These are phyloP conservation scores for Rhinocladiella similis DNA, from an alignment of 2,329 filamentous ascomycete species.

Conservation along the genomic window DNA sequence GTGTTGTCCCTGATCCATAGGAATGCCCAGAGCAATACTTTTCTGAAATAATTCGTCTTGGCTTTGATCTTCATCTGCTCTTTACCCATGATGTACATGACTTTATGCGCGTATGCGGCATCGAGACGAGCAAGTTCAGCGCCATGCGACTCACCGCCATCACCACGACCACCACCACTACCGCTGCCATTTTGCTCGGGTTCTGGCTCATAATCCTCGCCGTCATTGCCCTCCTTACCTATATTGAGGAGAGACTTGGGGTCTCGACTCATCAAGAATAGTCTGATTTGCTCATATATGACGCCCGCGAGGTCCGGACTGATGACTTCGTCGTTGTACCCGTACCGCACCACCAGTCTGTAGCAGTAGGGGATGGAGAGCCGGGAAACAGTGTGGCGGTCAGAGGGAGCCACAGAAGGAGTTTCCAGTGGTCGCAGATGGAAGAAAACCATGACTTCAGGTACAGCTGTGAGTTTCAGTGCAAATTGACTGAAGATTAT, in stretches of 20 bases:
- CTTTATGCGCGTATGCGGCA: slow-evolving; percentile 46
- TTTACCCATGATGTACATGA: slow-evolving; percentile 51
- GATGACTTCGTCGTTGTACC: slow-evolving; percentile 71
- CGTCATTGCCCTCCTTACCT: background rate
- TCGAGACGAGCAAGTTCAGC: slow-evolving; percentile 38
- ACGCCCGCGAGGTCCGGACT: slow-evolving; percentile 62
- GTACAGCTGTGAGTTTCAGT: slow-evolving; percentile 66
- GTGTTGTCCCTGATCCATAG: slow-evolving; percentile 42
- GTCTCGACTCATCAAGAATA: slow-evolving; percentile 47
- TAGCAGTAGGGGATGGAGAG: slow-evolving; percentile 63
- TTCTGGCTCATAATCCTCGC: background rate
- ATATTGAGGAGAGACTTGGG: slow-evolving; percentile 2
- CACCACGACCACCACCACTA: too few relatives aligned
- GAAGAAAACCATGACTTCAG: slow-evolving; percentile 72
- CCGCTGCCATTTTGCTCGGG: background rate
- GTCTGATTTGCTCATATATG: slow-evolving; percentile 60
- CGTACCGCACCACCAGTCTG: slow-evolving; percentile 68
- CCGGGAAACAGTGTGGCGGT: slow-evolving; percentile 48
- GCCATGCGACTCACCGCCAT: background rate
- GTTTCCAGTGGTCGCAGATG: slow-evolving; percentile 66
- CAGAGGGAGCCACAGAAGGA: slow-evolving; percentile 55
- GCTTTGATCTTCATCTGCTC: slow-evolving; percentile 40
- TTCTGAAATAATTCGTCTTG: slow-evolving; percentile 32
- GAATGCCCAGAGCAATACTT: slow-evolving; percentile 35
- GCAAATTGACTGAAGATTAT: slow-evolving; percentile 72